Conservation (phyloP, 2,329 filamentous ascomycete species). For the Trichoderma sp. region DNA sequence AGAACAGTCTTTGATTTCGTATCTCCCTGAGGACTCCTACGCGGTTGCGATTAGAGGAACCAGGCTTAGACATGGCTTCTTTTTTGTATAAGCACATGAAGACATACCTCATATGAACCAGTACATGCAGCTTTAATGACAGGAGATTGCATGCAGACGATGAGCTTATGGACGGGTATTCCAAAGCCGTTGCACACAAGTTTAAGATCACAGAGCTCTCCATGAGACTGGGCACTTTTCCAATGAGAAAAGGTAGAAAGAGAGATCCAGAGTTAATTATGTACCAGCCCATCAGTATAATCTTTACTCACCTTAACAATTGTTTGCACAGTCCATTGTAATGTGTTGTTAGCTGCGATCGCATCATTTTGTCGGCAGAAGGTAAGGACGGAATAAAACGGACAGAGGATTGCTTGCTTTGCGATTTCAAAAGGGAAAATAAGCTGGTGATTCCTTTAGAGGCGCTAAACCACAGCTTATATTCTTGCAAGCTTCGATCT, state of each 20-base stretch:
- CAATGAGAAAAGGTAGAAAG: neutral
- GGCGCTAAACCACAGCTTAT: neutral
- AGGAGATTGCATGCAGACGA: neutral
- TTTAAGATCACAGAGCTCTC: neutral
- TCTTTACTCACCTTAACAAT: neutral
- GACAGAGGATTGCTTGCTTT: neutral
- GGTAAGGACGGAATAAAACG: neutral
- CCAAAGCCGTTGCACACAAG: neutral
- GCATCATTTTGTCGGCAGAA: neutral
- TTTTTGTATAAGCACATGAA: neutral
- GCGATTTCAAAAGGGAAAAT: neutral
- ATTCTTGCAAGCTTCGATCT: neutral
- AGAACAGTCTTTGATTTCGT: neutral
- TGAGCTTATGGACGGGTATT: neutral
- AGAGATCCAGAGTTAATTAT: neutral
- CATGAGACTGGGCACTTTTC: neutral
- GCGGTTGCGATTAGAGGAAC: neutral
- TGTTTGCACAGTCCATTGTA: neutral
- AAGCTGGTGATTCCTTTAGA: neutral
- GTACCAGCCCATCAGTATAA: neutral
- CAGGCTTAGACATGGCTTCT: neutral
- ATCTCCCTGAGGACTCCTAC: neutral
- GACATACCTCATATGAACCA: neutral
- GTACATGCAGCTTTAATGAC: neutral
- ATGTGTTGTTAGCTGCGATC: neutral